phyloP scores from a whole-genome alignment of 2,329 filamentous ascomycete species.

The Pestalotiopsis sp. region DNA sequence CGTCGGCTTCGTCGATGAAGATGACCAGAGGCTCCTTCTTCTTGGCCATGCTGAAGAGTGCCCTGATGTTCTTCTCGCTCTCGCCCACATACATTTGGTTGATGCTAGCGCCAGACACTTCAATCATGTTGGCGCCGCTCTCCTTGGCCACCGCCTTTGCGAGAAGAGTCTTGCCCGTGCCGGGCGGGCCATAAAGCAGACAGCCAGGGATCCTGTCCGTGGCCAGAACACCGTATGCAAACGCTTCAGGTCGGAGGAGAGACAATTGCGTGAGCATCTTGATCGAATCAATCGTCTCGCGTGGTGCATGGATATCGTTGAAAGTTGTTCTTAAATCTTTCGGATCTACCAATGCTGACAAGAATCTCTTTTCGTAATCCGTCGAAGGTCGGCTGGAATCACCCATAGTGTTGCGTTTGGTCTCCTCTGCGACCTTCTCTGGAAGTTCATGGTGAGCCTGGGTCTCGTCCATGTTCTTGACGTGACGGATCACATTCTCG shows the following conservation, averaged over 20 bases:
- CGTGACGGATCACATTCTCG: conserved; percentile 18
- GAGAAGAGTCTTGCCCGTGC: conserved; percentile 73
- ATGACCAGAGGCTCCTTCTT: conserved; percentile 91
- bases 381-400: conserved; percentile 21
- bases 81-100: conserved; percentile 98
- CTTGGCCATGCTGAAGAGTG: conserved; percentile 87
- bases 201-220: conserved; percentile 90
- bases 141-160: conserved; percentile 72
- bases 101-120: conserved; percentile 87
- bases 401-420: not conserved
- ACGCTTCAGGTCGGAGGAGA: conserved; percentile 87
- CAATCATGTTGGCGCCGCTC: conserved; percentile 73
- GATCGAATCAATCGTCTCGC: conserved; percentile 82
- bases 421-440: conserved; percentile 37
- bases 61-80: conserved; percentile 92
- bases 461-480: conserved; percentile 24
- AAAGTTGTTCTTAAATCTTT: conserved; percentile 86
- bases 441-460: conserved; percentile 36
- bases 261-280: conserved; percentile 89
- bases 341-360: conserved; percentile 81
- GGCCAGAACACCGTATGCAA: conserved; percentile 90
- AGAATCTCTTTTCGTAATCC: conserved; percentile 78
- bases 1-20: conserved; percentile 96
- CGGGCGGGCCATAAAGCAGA: conserved; percentile 85
- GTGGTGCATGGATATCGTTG: conserved; percentile 79